Evolutionary conservation across 108 stramenopile species (phyloP).

Genomic region (Stephanodiscus triporus): DNA sequence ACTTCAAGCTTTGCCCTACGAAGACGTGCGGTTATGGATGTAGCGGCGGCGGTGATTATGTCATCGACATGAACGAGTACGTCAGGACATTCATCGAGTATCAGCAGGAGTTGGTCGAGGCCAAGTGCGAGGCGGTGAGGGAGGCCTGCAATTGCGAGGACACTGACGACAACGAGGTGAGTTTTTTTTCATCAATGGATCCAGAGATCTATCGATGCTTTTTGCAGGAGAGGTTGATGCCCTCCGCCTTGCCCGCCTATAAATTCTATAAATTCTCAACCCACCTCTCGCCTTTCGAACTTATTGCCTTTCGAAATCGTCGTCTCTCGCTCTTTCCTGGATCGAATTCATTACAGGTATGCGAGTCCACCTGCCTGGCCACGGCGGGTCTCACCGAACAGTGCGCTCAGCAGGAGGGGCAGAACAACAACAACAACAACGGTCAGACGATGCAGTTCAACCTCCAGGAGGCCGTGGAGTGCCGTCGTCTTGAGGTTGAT

Average conservation of each 20-base stretch:
- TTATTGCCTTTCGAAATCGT: too few relatives aligned
- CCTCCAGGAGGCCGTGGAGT: conserved; percentile 40
- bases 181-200: neutral
- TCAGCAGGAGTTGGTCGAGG: conserved; percentile 37
- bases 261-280: too few relatives aligned
- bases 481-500: conserved; percentile 38
- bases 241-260: too few relatives aligned
- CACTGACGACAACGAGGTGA: conserved; percentile 32
- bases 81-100: conserved; percentile 42
- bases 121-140: conserved; percentile 39
- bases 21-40: conserved; percentile 19
- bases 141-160: conserved; percentile 47
- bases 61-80: conserved; percentile 47
- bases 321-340: too few relatives aligned
- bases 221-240: too few relatives aligned
- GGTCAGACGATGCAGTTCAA: conserved; percentile 26
- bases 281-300: too few relatives aligned
- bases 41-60: conserved; percentile 45
- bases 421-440: conserved; percentile 32
- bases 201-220: too few relatives aligned
- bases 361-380: conserved; percentile 7
- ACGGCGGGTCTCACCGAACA: conserved; percentile 21
- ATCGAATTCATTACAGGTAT: neutral
- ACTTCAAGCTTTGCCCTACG: conserved; percentile 53
- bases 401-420: conserved; percentile 22